These are phyloP conservation scores for Scenedesmus sp. DNA, from an alignment of 163 green algal genomes.

Conservation along the genomic window DNA sequence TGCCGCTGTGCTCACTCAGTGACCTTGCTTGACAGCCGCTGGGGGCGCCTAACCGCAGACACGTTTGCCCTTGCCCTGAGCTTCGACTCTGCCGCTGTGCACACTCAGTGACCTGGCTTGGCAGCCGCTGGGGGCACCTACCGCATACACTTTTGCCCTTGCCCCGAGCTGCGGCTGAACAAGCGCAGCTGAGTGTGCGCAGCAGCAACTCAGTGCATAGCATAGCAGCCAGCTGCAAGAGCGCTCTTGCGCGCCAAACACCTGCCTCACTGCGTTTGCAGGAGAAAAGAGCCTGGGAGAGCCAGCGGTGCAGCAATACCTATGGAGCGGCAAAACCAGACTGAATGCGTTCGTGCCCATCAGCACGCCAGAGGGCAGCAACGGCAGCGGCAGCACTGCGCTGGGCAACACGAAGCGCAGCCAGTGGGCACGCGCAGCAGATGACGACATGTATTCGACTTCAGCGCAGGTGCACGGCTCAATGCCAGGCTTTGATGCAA, in stretches of 20 bases:
- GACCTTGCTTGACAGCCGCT: background rate
- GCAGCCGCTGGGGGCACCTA: too few species aligned
- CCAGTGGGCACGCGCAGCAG: conserved; percentile 4
- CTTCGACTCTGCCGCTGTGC: too few species aligned
- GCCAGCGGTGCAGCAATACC: conserved; percentile 36
- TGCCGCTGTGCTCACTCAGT: too few species aligned
- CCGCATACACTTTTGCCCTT: too few species aligned
- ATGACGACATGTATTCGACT: conserved; percentile 20
- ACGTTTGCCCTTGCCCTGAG: too few species aligned
- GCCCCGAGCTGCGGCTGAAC: too few species aligned
- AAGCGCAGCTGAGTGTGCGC: too few species aligned
- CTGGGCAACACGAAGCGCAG: conserved; percentile 20
- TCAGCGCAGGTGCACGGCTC: conserved; percentile 15
- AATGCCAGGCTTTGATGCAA: too few species aligned
- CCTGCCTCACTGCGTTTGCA: background rate
- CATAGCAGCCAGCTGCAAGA: too few species aligned
- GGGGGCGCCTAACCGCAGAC: too few species aligned
- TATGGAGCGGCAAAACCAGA: conserved; percentile 8
- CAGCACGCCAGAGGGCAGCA: conserved; percentile 13
- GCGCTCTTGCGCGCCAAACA: background rate
- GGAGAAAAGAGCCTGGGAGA: conserved; percentile 41
- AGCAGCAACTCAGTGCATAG: too few species aligned
- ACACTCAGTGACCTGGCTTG: too few species aligned
- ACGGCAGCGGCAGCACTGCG: background rate
- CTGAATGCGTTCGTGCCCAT: conserved; percentile 35